Conservation (phyloP, 2,329 filamentous ascomycete species). For the Periconia digitata region DNA sequence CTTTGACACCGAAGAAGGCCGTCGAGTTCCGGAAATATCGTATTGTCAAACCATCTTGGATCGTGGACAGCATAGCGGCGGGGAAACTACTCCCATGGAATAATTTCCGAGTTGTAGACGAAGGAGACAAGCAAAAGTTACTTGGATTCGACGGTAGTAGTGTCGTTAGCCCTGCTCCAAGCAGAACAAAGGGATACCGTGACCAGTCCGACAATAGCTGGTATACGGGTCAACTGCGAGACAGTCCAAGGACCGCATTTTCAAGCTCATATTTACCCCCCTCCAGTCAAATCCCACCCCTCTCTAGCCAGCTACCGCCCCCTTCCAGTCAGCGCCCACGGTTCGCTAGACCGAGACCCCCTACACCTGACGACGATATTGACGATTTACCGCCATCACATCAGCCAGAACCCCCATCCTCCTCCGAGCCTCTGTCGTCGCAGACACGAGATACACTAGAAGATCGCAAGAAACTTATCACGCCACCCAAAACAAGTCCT, state of each 20-base stretch:
- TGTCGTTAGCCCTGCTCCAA: constrained; percentile 67
- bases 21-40: constrained; percentile 86
- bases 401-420: constrained; percentile 36
- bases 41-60: constrained; percentile 92
- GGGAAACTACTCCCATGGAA: constrained; percentile 85
- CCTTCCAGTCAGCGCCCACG: constrained; percentile 21
- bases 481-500: constrained; percentile 36
- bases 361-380: constrained; percentile 28
- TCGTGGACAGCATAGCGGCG: constrained; percentile 83
- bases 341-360: constrained; percentile 26
- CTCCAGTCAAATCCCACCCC: constrained; percentile 21
- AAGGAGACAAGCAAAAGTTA: constrained; percentile 79
- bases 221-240: constrained; percentile 72
- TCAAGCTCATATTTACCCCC: constrained; percentile 33
- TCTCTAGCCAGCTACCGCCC: constrained; percentile 24
- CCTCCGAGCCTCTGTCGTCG: constrained; percentile 1
- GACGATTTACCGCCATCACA: constrained; percentile 35
- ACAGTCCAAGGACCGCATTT: constrained; percentile 19
- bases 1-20: constrained; percentile 87
- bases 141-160: constrained; percentile 65
- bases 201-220: constrained; percentile 82
- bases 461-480: constrained; percentile 19
- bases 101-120: constrained; percentile 79
- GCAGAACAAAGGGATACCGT: constrained; percentile 66
- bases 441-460: not conserved